Evolutionary conservation across 768 basidiomycete genomes (phyloP).

Genomic region (Boletus rubescentipes): DNA sequence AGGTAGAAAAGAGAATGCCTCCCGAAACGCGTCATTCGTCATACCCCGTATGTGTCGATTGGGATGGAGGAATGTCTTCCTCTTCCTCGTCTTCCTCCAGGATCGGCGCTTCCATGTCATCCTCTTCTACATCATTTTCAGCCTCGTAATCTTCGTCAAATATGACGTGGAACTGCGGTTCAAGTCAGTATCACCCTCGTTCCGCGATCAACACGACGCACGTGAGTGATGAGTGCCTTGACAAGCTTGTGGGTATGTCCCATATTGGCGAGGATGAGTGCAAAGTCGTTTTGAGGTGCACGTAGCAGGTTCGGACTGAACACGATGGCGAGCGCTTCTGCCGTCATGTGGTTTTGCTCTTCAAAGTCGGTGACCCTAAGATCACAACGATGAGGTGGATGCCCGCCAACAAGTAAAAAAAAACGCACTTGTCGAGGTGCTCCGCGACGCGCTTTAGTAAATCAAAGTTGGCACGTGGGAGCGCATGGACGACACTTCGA

Average conservation of each 20-base stretch:
- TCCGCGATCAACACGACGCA: conserved; percentile 37
- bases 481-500: conserved; percentile 62
- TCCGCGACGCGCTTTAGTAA: conserved; percentile 77
- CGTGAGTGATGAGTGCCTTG: conserved; percentile 74
- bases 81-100: conserved; percentile 58
- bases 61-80: conserved; percentile 35
- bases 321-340: conserved; percentile 80
- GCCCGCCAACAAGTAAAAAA: background rate
- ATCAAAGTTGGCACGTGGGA: conserved; percentile 76
- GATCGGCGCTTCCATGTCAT: conserved; percentile 65
- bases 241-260: conserved; percentile 72
- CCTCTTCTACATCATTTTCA: conserved; percentile 57
- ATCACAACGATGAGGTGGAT: background rate
- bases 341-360: conserved; percentile 88
- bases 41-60: conserved; percentile 20
- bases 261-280: conserved; percentile 79
- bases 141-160: conserved; percentile 70
- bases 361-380: conserved; percentile 85
- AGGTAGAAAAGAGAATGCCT: conserved; percentile 11
- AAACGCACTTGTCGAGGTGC: conserved; percentile 71
- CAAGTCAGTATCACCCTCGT: background rate
- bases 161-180: conserved; percentile 57
- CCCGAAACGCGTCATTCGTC: conserved; percentile 18
- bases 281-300: conserved; percentile 76
- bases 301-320: conserved; percentile 81